Evolutionary conservation across 371 early-diverging fungal species (phyloP).

Genomic region (Mortierella sp.): DNA sequence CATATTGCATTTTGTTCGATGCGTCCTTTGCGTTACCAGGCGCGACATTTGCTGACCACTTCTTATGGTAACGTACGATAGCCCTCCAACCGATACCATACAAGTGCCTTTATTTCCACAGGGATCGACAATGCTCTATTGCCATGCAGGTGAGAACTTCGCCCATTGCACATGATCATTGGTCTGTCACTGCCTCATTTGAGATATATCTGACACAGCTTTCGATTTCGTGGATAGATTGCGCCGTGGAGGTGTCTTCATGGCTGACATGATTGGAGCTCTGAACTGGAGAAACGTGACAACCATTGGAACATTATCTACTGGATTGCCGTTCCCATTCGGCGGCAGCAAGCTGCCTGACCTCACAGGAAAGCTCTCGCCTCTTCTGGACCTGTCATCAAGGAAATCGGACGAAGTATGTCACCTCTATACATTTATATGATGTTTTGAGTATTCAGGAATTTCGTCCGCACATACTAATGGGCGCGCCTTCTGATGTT

Average conservation of each 20-base stretch:
- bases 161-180: too few species aligned
- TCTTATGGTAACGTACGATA: neutral
- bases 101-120: slow-evolving; percentile 75
- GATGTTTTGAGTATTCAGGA: too few species aligned
- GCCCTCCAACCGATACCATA: slow-evolving; percentile 70
- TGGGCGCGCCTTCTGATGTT: too few species aligned
- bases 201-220: neutral
- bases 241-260: slow-evolving; percentile 55
- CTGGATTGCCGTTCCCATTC: slow-evolving; percentile 65
- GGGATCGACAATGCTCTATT: slow-evolving; percentile 75
- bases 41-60: neutral
- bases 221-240: slow-evolving; percentile 44
- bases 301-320: slow-evolving; percentile 61
- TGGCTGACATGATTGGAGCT: slow-evolving; percentile 61
- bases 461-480: neutral
- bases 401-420: slow-evolving; percentile 26
- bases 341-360: slow-evolving; percentile 39
- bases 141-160: slow-evolving; percentile 59
- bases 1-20: neutral
- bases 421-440: neutral
- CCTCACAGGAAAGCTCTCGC: slow-evolving; percentile 31
- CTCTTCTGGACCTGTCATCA: slow-evolving; percentile 45
- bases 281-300: slow-evolving; percentile 67
- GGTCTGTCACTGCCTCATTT: neutral
- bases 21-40: neutral